Percentiles rank a stretch among this genome's conserved stretches.
Conservation (phyloP, 2,329 filamentous ascomycete genomes). For the Diaporthe destruens region DNA sequence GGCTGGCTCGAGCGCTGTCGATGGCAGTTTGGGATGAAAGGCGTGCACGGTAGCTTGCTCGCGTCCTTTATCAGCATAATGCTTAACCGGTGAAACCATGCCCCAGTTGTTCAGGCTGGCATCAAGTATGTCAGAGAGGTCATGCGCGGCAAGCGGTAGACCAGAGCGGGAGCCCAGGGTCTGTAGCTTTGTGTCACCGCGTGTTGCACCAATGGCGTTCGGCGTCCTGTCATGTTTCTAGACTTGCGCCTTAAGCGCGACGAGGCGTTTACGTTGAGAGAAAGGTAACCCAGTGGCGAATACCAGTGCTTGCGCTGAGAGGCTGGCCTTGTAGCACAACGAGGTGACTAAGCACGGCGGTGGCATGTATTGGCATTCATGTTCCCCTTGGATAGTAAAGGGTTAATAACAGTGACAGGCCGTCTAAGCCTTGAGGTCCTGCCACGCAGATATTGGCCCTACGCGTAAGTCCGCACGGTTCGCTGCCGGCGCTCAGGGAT, state of each 20-base stretch:
- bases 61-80: constrained; percentile 13
- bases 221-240: constrained; percentile 35
- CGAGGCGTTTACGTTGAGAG: constrained; percentile 17
- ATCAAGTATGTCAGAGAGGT: constrained; percentile 10
- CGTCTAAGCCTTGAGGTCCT: background rate
- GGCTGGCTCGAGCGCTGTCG: background rate
- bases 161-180: constrained; percentile 38
- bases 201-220: constrained; percentile 27
- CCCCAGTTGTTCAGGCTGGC: background rate
- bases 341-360: background rate
- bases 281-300: background rate
- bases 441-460: background rate
- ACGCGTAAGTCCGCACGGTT: background rate
- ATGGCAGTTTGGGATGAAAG: background rate
- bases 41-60: background rate
- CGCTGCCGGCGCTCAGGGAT: background rate
- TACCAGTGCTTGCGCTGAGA: constrained; percentile 1
- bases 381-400: background rate
- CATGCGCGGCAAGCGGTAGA: constrained; percentile 35
- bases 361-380: background rate
- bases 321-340: background rate
- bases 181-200: constrained; percentile 30
- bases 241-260: constrained; percentile 40
- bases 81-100: background rate
- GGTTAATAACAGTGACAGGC: constrained; percentile 1